Conservation (phyloP, 2,329 filamentous ascomycete species). For the Botrytis elliptica region DNA sequence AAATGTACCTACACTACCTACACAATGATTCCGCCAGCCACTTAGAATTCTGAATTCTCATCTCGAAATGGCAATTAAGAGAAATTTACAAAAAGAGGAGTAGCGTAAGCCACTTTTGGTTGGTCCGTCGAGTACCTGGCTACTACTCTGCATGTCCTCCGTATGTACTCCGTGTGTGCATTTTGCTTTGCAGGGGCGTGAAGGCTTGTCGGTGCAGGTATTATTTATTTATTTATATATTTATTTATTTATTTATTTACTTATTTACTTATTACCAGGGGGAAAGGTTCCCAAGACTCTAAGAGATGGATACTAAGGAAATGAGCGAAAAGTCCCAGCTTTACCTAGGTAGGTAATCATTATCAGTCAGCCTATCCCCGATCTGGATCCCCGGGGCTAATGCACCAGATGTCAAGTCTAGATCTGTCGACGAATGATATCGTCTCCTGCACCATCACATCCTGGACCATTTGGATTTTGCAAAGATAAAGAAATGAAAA, state of each 20-base stretch:
- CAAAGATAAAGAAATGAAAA: not conserved
- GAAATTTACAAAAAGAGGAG: not conserved
- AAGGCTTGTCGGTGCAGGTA: not conserved
- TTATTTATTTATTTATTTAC: not conserved
- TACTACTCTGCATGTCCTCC: too few relatives aligned
- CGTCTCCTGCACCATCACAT: not conserved
- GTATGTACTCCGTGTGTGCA: not conserved
- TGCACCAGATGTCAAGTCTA: not conserved
- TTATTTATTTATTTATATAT: not conserved
- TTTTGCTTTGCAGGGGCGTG: not conserved
- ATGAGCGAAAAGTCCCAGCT: not conserved
- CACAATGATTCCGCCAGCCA: not conserved
- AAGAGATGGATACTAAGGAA: not conserved
- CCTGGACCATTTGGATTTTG: not conserved
- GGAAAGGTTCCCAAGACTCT: not conserved
- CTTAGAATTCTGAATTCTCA: not conserved
- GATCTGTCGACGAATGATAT: not conserved
- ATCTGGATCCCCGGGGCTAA: not conserved
- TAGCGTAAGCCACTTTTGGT: not conserved
- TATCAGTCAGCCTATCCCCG: not conserved
- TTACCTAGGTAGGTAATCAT: not conserved
- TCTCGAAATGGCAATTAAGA: conserved; percentile 7
- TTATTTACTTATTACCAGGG: not conserved
- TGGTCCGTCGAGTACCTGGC: not conserved
- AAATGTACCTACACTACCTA: not conserved